Base-by-base conservation (phyloP, 257 asterid species). In the Fraxinus americana region DNA sequence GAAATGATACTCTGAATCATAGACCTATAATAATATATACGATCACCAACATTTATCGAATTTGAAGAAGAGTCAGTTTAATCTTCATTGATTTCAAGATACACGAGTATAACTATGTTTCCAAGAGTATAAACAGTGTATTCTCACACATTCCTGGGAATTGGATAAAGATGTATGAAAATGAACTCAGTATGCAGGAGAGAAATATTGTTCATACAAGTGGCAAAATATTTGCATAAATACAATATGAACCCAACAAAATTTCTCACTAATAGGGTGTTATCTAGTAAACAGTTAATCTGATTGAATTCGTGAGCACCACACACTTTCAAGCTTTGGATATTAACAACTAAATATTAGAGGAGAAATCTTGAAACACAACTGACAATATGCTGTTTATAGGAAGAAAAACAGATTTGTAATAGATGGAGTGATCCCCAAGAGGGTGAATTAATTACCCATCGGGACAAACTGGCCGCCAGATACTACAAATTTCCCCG, bases 391-490 rank as follows among this genome's bases (percentile, higher is more conserved):
- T 32, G 67, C 50, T 77, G 76, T 39, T 50, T 25, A 48, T 66
- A 4, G n/a, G 30, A 65, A 39, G 71, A 19, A 30, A 72, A 19
- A 36, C 21, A 0, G 32, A 54, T n/a, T 38, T 73, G 25, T 10
- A n/a, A 78, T 23, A 71, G 66, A 30, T 69, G 19, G 29, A 72
- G 50, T 29, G 75, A 50, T 12, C 36, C 16, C 41, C 32, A 77
- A 57, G 68, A 57, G 68, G 52, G 65, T 25, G 45, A 36, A 70
- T 50, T 52, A 72, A 86, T 86, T 87, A 92, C 97, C 99, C 98
- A 78, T 83, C 89, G 65, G 94, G 94, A 85, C 99, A 93, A 81
- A 89, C 83, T n/a, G 99, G 99, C 23, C 98, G 95, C 99, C 99
- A 96, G 74, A 96, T 90, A 70, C 94, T 96, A 89, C 96, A 96